These are phyloP conservation scores for Chaetomiaceae sp. DNA, from an alignment of 2,329 filamentous ascomycete genomes.

Conservation along the genomic window DNA sequence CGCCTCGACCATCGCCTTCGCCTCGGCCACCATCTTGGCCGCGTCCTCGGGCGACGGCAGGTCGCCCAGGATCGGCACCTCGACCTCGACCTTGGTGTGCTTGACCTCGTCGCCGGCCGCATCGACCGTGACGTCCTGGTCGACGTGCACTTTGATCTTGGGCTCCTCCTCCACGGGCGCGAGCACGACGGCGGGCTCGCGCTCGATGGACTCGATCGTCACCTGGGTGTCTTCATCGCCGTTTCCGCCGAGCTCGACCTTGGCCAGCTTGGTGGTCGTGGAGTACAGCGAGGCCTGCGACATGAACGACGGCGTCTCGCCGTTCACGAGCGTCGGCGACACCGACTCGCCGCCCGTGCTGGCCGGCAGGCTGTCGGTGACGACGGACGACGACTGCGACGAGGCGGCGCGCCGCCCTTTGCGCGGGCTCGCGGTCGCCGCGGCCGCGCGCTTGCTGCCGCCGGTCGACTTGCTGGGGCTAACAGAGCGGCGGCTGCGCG, in stretches of 20 bases:
- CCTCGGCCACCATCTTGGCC: conserved; percentile 75
- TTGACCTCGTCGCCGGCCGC: conserved; percentile 58
- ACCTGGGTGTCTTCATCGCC: conserved; percentile 28
- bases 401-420: conserved; percentile 44
- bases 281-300: conserved; percentile 17
- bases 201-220: conserved; percentile 43
- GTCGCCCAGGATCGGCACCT: conserved; percentile 63
- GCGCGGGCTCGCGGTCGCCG: conserved; percentile 46
- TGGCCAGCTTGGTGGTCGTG: conserved; percentile 21
- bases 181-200: conserved; percentile 43
- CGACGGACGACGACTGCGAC: conserved; percentile 35
- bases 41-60: conserved; percentile 72
- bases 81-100: conserved; percentile 67
- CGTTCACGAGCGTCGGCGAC: conserved; percentile 25
- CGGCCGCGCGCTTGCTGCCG: conserved; percentile 37
- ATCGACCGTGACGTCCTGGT: conserved; percentile 54
- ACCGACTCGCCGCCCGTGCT: conserved; percentile 25
- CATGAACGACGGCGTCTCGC: conserved; percentile 23
- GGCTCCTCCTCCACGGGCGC: conserved; percentile 50
- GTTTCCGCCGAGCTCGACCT: conserved; percentile 29
- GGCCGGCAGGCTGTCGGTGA: conserved; percentile 28
- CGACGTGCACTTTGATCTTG: conserved; percentile 63
- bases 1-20: conserved; percentile 79
- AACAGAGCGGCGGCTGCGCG: conserved; percentile 49
- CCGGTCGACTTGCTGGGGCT: conserved; percentile 47